These are phyloP conservation scores for Ceratocystis destructans DNA, from an alignment of 2,329 filamentous ascomycete species.

Conservation along the genomic window DNA sequence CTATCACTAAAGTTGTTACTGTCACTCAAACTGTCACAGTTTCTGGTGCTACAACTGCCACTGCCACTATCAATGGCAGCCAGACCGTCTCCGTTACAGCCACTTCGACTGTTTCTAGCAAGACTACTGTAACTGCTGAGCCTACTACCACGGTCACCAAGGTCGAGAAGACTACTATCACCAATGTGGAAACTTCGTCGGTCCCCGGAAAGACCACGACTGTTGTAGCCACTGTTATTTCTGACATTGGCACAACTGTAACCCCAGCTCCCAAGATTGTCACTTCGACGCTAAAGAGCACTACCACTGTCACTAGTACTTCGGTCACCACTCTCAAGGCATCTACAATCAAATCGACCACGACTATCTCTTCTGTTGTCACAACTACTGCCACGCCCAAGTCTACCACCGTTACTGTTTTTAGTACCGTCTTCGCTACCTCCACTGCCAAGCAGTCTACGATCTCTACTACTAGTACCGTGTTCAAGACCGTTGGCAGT, in stretches of 20 bases:
- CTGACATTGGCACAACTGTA: slow-evolving; percentile 2
- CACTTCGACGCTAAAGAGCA: slow-evolving; percentile 5
- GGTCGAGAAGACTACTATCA: slow-evolving; percentile 3
- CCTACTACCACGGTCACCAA: slow-evolving; percentile 3
- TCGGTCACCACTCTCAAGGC: slow-evolving; percentile 4
- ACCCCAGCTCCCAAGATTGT: background rate
- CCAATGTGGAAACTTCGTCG: background rate
- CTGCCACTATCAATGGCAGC: background rate
- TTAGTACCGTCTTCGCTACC: background rate
- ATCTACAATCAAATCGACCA: slow-evolving; percentile 8
- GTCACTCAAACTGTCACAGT: slow-evolving; percentile 4
- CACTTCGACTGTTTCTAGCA: background rate
- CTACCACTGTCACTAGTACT: background rate
- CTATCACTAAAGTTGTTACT: background rate
- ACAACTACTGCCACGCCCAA: background rate
- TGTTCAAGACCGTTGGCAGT: slow-evolving; percentile 7
- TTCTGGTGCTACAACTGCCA: background rate
- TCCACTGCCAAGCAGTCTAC: slow-evolving; percentile 5
- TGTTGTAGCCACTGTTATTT: background rate
- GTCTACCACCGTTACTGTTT: background rate
- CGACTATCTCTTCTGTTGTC: background rate
- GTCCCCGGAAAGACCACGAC: slow-evolving; percentile 6
- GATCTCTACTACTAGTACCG: background rate
- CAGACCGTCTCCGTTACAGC: background rate
- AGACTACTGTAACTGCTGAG: background rate